Evolutionary conservation across 169 alveolate genomes (phyloP), one percentile per base, ranked within the genome.

Genomic region (Toxoplasma gondii): DNA sequence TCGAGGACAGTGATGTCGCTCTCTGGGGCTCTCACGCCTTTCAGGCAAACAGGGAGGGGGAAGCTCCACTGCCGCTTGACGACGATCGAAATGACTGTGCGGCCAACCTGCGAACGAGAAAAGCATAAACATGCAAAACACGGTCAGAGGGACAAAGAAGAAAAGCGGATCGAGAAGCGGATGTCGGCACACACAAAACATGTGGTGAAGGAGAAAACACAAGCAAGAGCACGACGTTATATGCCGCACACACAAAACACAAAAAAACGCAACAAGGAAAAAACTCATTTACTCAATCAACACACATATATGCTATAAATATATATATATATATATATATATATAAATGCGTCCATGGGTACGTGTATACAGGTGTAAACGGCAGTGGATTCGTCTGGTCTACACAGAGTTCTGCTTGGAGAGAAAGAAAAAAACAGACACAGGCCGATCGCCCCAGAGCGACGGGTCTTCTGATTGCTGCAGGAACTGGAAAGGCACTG

Each of bases 51-150:
- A 10, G 93, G 96, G 31, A 94, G 74, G 10, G 86, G 86, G 53
- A 94, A 39, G 78, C 41, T 80, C 96, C 96, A 94, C 10, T 88
- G 88, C 39, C 96, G 91, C 86, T 91, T 91, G 19, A 94, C 86
- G 16, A 70, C 69, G 29, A 94, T 88, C 49, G 96, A 81, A 17
- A 94, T 90, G 34, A 91, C 95, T 17, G 96, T 94, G 0, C 96
- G 92, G 31, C 96, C 96, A 7, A 94, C 94, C 96, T 94, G 88
- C 44, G 53, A 31, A 58, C 4, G 88, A n/a, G 67, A 88, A 45
- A 78, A 80, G 53, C n/a, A 78, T 43, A 45, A 88, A 91, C 67
- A 27, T 12, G 54, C 93, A 45, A 22, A 17, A 84, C 49, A 64
- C 34, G 44, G 74, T 31, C 1, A 27, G 10, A 44, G 22, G 36